A percentile compares a stretch with the other conserved stretches of the same genome.
phyloP scores from a whole-genome alignment of 2,329 filamentous ascomycete species.

The Onygena corvina region DNA sequence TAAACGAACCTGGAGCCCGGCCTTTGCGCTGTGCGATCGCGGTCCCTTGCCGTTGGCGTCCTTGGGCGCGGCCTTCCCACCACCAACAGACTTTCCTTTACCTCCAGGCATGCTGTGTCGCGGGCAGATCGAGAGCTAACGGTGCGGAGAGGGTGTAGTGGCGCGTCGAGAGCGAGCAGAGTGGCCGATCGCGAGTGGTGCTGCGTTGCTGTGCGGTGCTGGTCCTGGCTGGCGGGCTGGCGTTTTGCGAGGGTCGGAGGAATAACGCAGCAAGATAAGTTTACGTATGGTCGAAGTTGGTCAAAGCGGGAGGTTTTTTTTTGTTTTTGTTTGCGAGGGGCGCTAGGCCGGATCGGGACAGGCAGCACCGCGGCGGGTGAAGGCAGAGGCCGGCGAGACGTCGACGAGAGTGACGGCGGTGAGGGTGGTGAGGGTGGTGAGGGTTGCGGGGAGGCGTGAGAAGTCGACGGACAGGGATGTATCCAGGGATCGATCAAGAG shows the following conservation, averaged over 20 bases:
- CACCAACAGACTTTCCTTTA: slow-evolving; percentile 86
- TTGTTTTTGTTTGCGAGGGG: background rate
- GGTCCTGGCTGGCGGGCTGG: background rate
- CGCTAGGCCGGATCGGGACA: background rate
- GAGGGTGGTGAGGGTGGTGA: no score
- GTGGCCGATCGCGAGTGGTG: slow-evolving; percentile 12
- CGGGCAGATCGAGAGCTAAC: background rate
- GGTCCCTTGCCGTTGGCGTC: slow-evolving; percentile 74
- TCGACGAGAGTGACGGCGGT: no score
- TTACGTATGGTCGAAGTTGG: slow-evolving; percentile 1
- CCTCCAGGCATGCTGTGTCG: slow-evolving; percentile 57
- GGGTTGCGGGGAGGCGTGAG: background rate
- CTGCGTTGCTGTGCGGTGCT: background rate
- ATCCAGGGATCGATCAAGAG: no score
- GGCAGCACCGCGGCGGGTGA: background rate
- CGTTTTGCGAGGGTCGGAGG: background rate
- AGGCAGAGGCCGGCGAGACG: no score
- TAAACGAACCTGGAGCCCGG: slow-evolving; percentile 77
- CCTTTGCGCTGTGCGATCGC: slow-evolving; percentile 86
- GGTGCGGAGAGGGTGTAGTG: slow-evolving; percentile 11
- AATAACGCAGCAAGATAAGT: slow-evolving; percentile 3
- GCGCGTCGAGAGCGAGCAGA: background rate
- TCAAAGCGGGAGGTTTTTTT: slow-evolving; percentile 2
- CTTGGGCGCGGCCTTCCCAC: slow-evolving; percentile 85
- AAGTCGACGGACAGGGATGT: no score